Evolutionary conservation across 1,139 yeast species (phyloP).

Genomic region (Blastobotrys niveus): DNA sequence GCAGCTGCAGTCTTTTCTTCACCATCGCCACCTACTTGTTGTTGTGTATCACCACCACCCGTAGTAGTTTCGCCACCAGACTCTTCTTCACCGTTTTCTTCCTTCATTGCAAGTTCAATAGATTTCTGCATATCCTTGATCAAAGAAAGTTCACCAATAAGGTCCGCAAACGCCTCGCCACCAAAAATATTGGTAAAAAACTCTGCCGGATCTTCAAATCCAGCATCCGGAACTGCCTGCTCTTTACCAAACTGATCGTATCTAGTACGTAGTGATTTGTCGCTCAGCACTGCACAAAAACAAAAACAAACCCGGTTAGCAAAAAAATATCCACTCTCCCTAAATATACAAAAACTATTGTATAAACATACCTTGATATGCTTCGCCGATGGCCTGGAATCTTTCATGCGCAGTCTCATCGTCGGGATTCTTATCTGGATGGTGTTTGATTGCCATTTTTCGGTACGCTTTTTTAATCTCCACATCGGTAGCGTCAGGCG

Average conservation of each 20-base stretch:
- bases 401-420: conserved; percentile 70
- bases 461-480: conserved; percentile 94
- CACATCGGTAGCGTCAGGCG: conserved; percentile 64
- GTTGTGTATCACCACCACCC: background rate
- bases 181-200: conserved; percentile 85
- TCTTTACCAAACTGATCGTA: conserved; percentile 87
- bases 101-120: conserved; percentile 64
- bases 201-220: conserved; percentile 87
- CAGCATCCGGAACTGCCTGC: conserved; percentile 71
- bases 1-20: background rate
- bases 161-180: conserved; percentile 82
- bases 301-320: too few relatives aligned
- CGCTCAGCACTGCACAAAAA: conserved; percentile 55
- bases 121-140: conserved; percentile 73
- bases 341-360: too few relatives aligned
- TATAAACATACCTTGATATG: conserved; percentile 29
- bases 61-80: background rate
- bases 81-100: conserved; percentile 57
- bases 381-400: conserved; percentile 44
- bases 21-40: background rate
- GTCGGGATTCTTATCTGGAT: conserved; percentile 94
- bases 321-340: background rate
- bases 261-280: conserved; percentile 61
- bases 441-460: conserved; percentile 78
- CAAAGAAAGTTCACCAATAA: conserved; percentile 87